Conservation (phyloP, 495 filamentous ascomycete genomes). For the Aspergillus saccharolyticus region DNA sequence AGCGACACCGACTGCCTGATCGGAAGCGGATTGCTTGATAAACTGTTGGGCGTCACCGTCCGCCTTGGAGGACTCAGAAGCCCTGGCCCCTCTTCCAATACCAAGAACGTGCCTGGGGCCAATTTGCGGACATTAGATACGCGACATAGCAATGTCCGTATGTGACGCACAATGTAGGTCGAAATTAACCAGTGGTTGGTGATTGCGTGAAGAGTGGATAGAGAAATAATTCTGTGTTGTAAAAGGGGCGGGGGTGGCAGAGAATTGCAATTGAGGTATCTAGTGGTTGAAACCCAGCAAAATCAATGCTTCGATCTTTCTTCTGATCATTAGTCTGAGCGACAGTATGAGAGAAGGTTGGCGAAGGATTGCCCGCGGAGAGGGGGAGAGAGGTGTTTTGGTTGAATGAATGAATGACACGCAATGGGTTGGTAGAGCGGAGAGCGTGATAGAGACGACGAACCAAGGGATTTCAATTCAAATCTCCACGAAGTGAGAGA, state of each 20-base stretch:
- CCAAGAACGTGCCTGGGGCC: neutral
- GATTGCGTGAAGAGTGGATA: conserved; percentile 16
- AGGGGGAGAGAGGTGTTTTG: neutral
- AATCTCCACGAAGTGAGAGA: neutral
- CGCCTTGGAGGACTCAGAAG: neutral
- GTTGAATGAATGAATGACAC: neutral
- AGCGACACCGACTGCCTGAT: neutral
- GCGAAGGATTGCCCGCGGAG: neutral
- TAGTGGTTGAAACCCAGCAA: neutral
- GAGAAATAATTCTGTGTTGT: neutral
- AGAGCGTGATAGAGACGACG: neutral
- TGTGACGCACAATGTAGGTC: conserved; percentile 3
- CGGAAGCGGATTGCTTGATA: neutral
- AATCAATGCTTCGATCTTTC: neutral
- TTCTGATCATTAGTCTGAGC: too few relatives aligned
- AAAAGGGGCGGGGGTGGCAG: neutral
- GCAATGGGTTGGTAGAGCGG: neutral
- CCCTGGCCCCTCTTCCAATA: neutral
- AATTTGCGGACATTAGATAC: neutral
- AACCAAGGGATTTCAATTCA: neutral
- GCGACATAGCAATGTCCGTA: neutral
- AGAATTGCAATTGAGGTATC: neutral
- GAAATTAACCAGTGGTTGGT: conserved; percentile 12
- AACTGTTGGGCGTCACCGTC: neutral
- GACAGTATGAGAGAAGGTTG: neutral